phyloP scores from a whole-genome alignment of 352 stramenopile genomes.

The Phytophthora cactorum region DNA sequence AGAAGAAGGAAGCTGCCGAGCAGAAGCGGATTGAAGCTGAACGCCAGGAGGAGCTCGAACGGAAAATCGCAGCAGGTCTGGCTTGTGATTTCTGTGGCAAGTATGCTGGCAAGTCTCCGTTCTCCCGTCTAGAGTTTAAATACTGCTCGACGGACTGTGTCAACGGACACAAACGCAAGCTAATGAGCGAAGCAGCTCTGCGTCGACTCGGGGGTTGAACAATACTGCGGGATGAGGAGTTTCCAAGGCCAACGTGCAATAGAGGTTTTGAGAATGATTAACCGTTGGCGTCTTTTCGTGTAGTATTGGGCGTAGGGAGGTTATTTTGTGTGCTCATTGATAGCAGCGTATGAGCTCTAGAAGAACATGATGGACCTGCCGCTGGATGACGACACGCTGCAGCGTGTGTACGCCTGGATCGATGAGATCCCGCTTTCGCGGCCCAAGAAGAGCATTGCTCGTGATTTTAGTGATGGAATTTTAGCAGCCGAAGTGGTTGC shows the following conservation, averaged over 20 bases:
- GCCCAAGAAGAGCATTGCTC: slow-evolving; percentile 95
- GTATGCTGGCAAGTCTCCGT: slow-evolving; percentile 87
- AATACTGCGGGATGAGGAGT: not conserved
- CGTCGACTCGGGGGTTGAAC: slow-evolving; percentile 68
- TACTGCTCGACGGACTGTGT: slow-evolving; percentile 96
- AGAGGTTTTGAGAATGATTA: slow-evolving; percentile 22
- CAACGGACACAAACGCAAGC: slow-evolving; percentile 91
- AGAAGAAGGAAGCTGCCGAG: slow-evolving; percentile 78
- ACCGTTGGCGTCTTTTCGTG: slow-evolving; percentile 43
- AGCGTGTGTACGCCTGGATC: slow-evolving; percentile 96
- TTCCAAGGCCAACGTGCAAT: slow-evolving; percentile 14
- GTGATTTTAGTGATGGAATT: slow-evolving; percentile 96
- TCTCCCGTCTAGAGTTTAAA: slow-evolving; percentile 91
- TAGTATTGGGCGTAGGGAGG: not conserved
- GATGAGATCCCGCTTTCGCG: slow-evolving; percentile 94
- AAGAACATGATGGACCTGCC: slow-evolving; percentile 54
- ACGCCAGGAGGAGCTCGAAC: slow-evolving; percentile 62
- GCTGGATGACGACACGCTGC: slow-evolving; percentile 91
- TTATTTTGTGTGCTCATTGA: slow-evolving; percentile 11
- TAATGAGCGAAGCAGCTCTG: slow-evolving; percentile 93
- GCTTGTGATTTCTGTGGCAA: slow-evolving; percentile 83
- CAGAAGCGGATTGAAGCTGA: slow-evolving; percentile 73
- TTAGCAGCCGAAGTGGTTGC: slow-evolving; percentile 91
- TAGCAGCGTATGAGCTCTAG: not conserved
- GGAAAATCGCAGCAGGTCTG: slow-evolving; percentile 78